Evolutionary conservation across 345 rosid genomes (phyloP).

Genomic region (Rubroshorea leprosula): DNA sequence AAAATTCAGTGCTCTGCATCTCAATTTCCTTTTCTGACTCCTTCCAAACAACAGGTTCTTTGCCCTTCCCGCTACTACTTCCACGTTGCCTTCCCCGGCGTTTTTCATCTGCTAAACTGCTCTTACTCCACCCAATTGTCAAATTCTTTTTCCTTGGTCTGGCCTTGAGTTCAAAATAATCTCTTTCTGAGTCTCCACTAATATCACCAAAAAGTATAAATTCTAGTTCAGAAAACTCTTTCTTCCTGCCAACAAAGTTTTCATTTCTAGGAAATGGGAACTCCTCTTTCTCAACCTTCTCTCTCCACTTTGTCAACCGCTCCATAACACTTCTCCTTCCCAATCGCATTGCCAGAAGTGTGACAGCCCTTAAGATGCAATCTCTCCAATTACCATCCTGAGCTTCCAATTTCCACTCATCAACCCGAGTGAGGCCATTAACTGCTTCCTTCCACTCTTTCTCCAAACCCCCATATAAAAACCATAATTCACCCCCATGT

Average conservation of each 20-base stretch:
- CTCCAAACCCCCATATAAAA: slow-evolving; percentile 77
- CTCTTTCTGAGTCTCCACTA: slow-evolving; percentile 66
- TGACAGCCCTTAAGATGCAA: slow-evolving; percentile 67
- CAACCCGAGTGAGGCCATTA: slow-evolving; percentile 54
- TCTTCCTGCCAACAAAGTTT: slow-evolving; percentile 78
- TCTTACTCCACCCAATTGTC: slow-evolving; percentile 66
- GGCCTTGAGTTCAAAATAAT: slow-evolving; percentile 79
- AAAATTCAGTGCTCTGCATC: slow-evolving; percentile 54
- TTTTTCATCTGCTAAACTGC: slow-evolving; percentile 41
- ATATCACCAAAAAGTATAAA: slow-evolving; percentile 84
- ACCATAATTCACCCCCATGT: slow-evolving; percentile 85
- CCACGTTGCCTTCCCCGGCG: slow-evolving; percentile 24
- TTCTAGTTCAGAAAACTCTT: slow-evolving; percentile 82
- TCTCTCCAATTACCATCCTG: slow-evolving; percentile 91
- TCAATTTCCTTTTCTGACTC: slow-evolving; percentile 95
- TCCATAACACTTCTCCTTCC: slow-evolving; percentile 93
- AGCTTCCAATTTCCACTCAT: slow-evolving; percentile 93
- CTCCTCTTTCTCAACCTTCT: slow-evolving; percentile 74
- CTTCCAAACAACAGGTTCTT: slow-evolving; percentile 89
- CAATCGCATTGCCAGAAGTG: slow-evolving; percentile 62
- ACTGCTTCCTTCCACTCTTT: slow-evolving; percentile 94
- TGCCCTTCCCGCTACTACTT: slow-evolving; percentile 55
- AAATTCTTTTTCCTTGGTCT: slow-evolving; percentile 70
- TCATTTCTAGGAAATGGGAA: slow-evolving; percentile 84
- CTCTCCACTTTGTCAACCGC: slow-evolving; percentile 74